Percentiles rank a stretch among this genome's conserved stretches.
These are phyloP conservation scores for Cicer arietinum DNA, from an alignment of 306 rosid genomes.

Conservation along the genomic window DNA sequence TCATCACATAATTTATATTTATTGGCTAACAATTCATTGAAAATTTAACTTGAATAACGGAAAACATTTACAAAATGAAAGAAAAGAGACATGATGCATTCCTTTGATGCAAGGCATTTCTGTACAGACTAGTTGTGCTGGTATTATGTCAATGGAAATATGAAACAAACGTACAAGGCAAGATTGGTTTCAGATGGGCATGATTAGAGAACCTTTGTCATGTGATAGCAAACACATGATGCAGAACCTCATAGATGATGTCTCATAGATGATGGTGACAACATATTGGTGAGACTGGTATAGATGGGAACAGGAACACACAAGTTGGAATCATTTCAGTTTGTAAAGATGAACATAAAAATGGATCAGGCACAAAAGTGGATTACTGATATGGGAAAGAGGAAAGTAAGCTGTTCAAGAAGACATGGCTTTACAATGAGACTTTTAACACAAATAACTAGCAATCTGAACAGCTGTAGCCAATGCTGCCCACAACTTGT, in stretches of 20 bases:
- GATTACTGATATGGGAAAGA: background rate
- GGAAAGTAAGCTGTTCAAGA: background rate
- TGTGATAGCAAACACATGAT: constrained; percentile 9
- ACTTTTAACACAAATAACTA: background rate
- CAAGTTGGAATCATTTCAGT: constrained; percentile 10
- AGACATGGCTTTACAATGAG: background rate
- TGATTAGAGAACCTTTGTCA: constrained; percentile 31
- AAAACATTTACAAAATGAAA: background rate
- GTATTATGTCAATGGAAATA: constrained; percentile 8
- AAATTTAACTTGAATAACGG: background rate
- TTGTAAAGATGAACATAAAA: background rate
- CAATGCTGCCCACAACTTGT: background rate
- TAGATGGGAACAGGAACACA: background rate
- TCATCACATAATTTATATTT: constrained; percentile 16
- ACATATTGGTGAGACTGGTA: background rate
- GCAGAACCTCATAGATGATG: constrained; percentile 10
- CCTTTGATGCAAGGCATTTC: constrained; percentile 31
- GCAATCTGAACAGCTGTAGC: constrained; percentile 1
- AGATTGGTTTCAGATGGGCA: background rate
- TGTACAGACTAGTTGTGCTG: background rate
- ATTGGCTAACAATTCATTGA: constrained; percentile 21
- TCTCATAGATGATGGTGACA: constrained; percentile 1
- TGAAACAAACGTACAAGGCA: constrained; percentile 9
- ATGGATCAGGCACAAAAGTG: background rate
- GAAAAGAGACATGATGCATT: background rate